These are phyloP conservation scores for Colletotrichum limetticola DNA, from an alignment of 2,329 filamentous ascomycete species.

Conservation along the genomic window DNA sequence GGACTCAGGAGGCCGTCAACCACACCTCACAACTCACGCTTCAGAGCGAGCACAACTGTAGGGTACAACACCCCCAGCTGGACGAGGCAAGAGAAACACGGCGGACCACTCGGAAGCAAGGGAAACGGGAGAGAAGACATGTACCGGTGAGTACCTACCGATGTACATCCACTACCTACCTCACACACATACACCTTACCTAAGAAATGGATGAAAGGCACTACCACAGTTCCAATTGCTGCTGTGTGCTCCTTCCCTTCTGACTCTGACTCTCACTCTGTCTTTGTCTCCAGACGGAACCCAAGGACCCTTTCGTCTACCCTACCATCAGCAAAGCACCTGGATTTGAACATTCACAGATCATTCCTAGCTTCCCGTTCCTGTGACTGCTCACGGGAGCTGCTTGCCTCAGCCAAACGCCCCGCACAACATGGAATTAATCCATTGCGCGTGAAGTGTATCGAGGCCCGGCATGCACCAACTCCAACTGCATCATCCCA, in stretches of 20 bases:
- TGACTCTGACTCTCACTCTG: no score
- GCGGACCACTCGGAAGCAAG: not conserved
- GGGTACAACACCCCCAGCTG: not conserved
- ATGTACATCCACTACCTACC: not conserved
- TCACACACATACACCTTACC: not conserved
- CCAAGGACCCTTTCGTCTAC: no score
- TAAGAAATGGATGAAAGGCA: not conserved
- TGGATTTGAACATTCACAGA: not conserved
- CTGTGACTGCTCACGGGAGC: not conserved
- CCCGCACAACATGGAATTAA: not conserved
- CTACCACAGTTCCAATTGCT: no score
- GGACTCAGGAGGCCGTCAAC: not conserved
- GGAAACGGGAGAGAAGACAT: not conserved
- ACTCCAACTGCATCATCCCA: not conserved
- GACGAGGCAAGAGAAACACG: not conserved
- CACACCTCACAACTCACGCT: not conserved
- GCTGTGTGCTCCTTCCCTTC: no score
- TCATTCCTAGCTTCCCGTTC: no score
- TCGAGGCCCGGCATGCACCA: not conserved
- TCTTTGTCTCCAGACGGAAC: no score
- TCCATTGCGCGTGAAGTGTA: not conserved
- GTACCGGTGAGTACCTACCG: not conserved
- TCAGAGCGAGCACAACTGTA: not conserved
- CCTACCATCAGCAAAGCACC: not conserved
- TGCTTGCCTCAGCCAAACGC: not conserved